Conservation (phyloP, 805 yeast species). For the Candida maesae region DNA sequence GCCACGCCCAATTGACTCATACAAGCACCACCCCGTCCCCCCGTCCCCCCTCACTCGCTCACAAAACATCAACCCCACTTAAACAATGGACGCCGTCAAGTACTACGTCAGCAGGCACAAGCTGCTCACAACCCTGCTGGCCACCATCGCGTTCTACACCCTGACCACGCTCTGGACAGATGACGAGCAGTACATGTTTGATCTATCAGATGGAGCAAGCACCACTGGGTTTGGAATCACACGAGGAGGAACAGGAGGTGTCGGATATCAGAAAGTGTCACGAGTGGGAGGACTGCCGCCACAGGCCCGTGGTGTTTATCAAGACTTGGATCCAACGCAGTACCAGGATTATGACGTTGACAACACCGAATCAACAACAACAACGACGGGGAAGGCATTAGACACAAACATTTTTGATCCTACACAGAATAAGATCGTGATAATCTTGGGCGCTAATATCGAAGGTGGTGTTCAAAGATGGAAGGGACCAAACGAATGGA, state of each 20-base stretch:
- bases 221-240: constrained; percentile 25
- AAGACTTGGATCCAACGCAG: constrained; percentile 9
- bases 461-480: constrained; percentile 39
- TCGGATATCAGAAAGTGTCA: constrained; percentile 19
- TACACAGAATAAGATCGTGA: constrained; percentile 34
- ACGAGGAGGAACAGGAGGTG: constrained; percentile 27
- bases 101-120: constrained; percentile 14
- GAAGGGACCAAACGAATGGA: constrained; percentile 39
- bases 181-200: constrained; percentile 14
- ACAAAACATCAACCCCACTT: too few relatives aligned
- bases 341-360: constrained; percentile 18
- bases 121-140: constrained; percentile 6
- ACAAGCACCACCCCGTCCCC: too few relatives aligned
- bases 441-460: constrained; percentile 37
- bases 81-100: constrained; percentile 7
- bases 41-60: too few relatives aligned
- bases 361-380: constrained; percentile 11
- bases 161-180: constrained; percentile 2
- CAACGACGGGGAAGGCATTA: too few relatives aligned
- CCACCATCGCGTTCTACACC: constrained; percentile 1
- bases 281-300: constrained; percentile 28
- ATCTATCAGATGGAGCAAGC: constrained; percentile 22
- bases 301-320: constrained; percentile 13
- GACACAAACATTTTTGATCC: too few relatives aligned
- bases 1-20: too few relatives aligned